Percentiles rank a stretch among this genome's conserved stretches.
phyloP scores from a whole-genome alignment of 2,329 filamentous ascomycete species.

The Paraconiothyrium brasiliense region DNA sequence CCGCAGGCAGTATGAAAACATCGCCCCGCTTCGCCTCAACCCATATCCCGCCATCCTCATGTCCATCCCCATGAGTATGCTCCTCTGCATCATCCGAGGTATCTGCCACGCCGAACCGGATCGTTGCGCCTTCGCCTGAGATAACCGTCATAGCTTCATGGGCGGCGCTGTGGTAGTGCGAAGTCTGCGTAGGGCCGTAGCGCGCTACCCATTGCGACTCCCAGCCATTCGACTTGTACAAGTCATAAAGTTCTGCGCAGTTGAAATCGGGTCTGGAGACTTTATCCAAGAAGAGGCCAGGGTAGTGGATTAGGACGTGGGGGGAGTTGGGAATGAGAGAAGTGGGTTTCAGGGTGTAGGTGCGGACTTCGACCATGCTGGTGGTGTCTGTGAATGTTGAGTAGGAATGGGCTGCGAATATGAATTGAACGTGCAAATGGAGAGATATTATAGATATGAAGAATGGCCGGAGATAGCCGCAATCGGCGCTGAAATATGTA shows the following conservation, averaged over 20 bases:
- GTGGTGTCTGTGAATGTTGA: neutral
- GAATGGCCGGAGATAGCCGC: neutral
- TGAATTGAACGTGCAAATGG: neutral
- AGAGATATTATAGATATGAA: neutral
- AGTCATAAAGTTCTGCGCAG: conserved; percentile 51
- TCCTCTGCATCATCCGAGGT: conserved; percentile 51
- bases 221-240: conserved; percentile 62
- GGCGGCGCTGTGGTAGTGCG: conserved; percentile 66
- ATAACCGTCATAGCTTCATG: conserved; percentile 69
- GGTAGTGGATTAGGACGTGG: conserved; percentile 64
- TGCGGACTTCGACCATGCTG: conserved; percentile 28
- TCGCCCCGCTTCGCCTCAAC: conserved; percentile 62
- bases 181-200: conserved; percentile 63
- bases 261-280: conserved; percentile 31
- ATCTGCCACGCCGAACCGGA: conserved; percentile 66
- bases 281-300: conserved; percentile 49
- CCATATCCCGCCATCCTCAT: conserved; percentile 61
- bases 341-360: conserved; percentile 37
- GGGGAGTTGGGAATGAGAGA: conserved; percentile 53
- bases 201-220: conserved; percentile 65
- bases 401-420: neutral
- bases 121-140: conserved; percentile 59
- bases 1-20: conserved; percentile 67
- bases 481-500: neutral
- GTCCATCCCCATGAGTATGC: conserved; percentile 51